These are phyloP conservation scores for Solanum tarijense DNA, from an alignment of 257 asterid genomes.

Conservation along the genomic window DNA sequence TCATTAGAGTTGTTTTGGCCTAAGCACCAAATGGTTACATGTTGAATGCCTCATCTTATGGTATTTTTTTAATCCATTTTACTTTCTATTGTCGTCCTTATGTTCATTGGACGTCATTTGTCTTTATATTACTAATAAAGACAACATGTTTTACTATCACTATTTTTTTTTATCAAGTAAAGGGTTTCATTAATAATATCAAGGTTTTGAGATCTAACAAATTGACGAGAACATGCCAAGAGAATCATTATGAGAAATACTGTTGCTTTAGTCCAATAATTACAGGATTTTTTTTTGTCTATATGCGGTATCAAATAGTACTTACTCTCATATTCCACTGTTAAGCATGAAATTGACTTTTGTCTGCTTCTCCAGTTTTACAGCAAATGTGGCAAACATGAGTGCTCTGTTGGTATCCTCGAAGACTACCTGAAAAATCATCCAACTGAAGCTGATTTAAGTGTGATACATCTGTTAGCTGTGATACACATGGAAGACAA, in stretches of 20 bases:
- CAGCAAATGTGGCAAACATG: constrained; percentile 46
- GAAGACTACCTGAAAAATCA: constrained; percentile 42
- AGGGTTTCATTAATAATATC: not conserved
- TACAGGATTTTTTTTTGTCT: not conserved
- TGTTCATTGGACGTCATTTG: not conserved
- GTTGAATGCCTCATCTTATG: not conserved
- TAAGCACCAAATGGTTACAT: not conserved
- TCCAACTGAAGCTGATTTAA: constrained; percentile 28
- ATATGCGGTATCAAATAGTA: not conserved
- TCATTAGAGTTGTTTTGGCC: not conserved
- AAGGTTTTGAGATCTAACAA: not conserved
- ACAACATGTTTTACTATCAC: not conserved
- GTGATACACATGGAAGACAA: constrained; percentile 46
- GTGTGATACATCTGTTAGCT: constrained; percentile 48
- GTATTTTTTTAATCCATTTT: not conserved
- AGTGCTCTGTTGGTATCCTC: constrained; percentile 53
- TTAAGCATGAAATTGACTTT: not conserved
- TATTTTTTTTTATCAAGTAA: not conserved
- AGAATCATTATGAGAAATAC: not conserved
- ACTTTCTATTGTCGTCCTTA: not conserved
- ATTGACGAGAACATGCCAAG: not conserved
- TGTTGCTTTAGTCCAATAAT: not conserved
- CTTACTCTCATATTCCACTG: not conserved
- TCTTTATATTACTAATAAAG: not conserved
- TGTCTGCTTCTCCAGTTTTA: constrained; percentile 30